Conservation (phyloP, 768 basidiomycete species). For the Suillus subalutaceus region DNA sequence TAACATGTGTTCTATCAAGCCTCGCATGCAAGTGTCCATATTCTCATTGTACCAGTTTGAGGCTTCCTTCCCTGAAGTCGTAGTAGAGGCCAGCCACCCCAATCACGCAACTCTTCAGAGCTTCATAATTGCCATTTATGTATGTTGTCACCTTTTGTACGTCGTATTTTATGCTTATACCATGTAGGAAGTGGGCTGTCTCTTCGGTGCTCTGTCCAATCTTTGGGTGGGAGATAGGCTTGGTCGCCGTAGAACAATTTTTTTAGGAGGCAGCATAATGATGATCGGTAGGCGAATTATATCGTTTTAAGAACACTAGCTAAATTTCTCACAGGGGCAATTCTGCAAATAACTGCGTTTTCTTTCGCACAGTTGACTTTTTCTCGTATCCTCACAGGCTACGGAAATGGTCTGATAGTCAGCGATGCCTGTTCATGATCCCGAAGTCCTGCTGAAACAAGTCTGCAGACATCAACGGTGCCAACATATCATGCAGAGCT, state of each 20-base stretch:
- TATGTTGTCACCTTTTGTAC: conserved; percentile 16
- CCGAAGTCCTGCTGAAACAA: not conserved
- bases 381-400: conserved; percentile 42
- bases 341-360: conserved; percentile 40
- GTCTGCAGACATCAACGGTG: conserved; percentile 41
- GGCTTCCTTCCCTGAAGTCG: conserved; percentile 40
- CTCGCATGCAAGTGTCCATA: not conserved
- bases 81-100: conserved; percentile 25
- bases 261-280: conserved; percentile 43
- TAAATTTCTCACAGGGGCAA: conserved; percentile 22
- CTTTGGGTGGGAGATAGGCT: conserved; percentile 44
- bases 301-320: not conserved
- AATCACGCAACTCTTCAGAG: conserved; percentile 41
- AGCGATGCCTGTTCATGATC: conserved; percentile 1
- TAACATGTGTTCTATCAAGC: not conserved
- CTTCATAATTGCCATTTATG: conserved; percentile 43
- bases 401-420: conserved; percentile 45
- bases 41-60: conserved; percentile 34
- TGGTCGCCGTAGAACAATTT: conserved; percentile 42
- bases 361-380: conserved; percentile 45
- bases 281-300: conserved; percentile 33
- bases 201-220: conserved; percentile 45
- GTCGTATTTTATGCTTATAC: not conserved
- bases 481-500: conserved; percentile 51
- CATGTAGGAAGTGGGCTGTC: conserved; percentile 45